Base-by-base conservation (phyloP, 2,329 filamentous ascomycete species). In the Penicillium sumatraense region DNA sequence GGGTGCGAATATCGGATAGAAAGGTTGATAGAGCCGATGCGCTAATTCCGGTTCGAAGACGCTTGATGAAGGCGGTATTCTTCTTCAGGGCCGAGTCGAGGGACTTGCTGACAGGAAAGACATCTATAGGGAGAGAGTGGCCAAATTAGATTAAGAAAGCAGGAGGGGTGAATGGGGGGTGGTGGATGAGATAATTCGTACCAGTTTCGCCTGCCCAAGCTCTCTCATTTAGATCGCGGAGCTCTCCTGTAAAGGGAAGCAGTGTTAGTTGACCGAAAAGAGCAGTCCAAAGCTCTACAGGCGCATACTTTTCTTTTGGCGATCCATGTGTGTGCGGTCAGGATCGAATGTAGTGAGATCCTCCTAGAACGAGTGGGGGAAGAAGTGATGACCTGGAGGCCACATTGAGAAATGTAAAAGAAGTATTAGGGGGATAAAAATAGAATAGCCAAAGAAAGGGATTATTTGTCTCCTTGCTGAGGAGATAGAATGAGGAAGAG, bases 41-140 rank as follows among this genome's bases (percentile, higher is more conserved):
- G 60, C 89, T 93, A 60, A 98, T 88, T 57, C 91, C 90, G 55
- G 93, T 97, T 66, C 93, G 90, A 53, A 98, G 83, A 69, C 93
- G 91, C 78, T 96, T 97, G 72, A 98, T 98, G 75, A 98, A 97
- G 63, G 93, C 92, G 3, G 93, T 98, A 69, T 98, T 98, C 81
- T 97, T 98, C 80, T 96, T 97, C 74, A 98, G 83, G 49, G 93
- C 95, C 49, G 93, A 96, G 75, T 98, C 93, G 69, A 98, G 88
- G 26, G 90, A 89, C 70, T 85, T 84, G 74, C 86, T 87, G 65
- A 95, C 87, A 51, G 85, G 77, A 69, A 96, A 91, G 59, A 96
- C 79, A 80, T 90, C 92, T 96, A 63, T 48, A 47, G 29, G 42
- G 49, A 51, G 44, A 59, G 64, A 65, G 52, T 71, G 10, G 35